phyloP scores from a whole-genome alignment of 176 grass and related monocot species.

The Musa beccarii region DNA sequence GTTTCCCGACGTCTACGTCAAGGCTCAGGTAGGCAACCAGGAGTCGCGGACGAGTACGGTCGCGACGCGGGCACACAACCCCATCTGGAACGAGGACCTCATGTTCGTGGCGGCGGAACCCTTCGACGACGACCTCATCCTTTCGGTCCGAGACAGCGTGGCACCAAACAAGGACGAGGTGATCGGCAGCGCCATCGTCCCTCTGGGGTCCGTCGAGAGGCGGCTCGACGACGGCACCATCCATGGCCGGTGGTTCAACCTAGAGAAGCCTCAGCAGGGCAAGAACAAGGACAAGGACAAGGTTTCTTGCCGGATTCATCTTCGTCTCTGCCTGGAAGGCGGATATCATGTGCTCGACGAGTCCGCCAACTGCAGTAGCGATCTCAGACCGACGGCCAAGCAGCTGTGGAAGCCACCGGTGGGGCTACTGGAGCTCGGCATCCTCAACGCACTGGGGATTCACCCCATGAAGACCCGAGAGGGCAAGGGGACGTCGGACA shows the following conservation, averaged over 20 bases:
- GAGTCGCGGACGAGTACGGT: constrained; percentile 53
- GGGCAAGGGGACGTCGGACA: constrained; percentile 88
- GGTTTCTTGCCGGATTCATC: constrained; percentile 78
- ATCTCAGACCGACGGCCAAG: constrained; percentile 90
- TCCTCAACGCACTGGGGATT: constrained; percentile 68
- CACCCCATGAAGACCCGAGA: constrained; percentile 92
- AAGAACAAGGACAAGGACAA: constrained; percentile 84
- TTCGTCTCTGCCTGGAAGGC: constrained; percentile 85
- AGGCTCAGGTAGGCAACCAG: constrained; percentile 74
- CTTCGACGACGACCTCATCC: constrained; percentile 87
- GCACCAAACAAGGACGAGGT: constrained; percentile 90
- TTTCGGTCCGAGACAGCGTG: constrained; percentile 76
- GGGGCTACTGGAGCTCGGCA: constrained; percentile 89
- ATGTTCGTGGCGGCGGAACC: constrained; percentile 97
- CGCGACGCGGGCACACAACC: constrained; percentile 70
- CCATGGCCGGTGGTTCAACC: constrained; percentile 87
- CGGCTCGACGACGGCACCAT: constrained; percentile 68
- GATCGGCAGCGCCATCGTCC: constrained; percentile 69
- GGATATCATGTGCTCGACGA: constrained; percentile 96
- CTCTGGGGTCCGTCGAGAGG: constrained; percentile 56
- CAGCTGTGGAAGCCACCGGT: constrained; percentile 94
- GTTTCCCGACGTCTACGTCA: constrained; percentile 77
- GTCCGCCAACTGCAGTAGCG: constrained; percentile 92
- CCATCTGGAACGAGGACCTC: constrained; percentile 89
- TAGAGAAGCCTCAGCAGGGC: constrained; percentile 77